phyloP scores from a whole-genome alignment of 2,329 filamentous ascomycete genomes.

The Xylaria sp. region DNA sequence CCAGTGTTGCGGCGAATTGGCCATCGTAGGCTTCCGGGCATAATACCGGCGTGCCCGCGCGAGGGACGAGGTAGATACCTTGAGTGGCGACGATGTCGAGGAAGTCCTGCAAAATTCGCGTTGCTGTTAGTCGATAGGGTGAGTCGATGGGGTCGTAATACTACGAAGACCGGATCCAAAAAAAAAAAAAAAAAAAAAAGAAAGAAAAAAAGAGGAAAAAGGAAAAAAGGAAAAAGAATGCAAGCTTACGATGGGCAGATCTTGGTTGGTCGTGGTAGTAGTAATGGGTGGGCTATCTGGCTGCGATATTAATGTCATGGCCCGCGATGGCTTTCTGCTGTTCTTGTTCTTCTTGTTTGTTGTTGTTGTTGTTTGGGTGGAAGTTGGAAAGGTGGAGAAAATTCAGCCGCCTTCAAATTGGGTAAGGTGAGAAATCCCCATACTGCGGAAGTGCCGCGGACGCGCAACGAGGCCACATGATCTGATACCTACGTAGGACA shows the following conservation, averaged over 20 bases:
- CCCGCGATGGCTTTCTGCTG: background rate
- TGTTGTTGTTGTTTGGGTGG: background rate
- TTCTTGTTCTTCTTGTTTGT: too few relatives aligned
- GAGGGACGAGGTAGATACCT: background rate
- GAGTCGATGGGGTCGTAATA: background rate
- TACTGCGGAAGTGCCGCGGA: too few relatives aligned
- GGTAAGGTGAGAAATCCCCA: too few relatives aligned
- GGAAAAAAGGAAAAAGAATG: background rate
- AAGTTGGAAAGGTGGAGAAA: background rate
- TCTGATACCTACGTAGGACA: background rate
- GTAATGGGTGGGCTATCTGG: background rate
- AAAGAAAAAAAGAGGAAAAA: too few relatives aligned
- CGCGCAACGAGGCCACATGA: background rate
- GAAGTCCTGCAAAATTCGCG: background rate
- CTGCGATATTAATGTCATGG: background rate
- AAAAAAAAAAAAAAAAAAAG: too few relatives aligned
- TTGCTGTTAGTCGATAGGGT: background rate
- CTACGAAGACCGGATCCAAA: background rate
- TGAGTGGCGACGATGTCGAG: background rate
- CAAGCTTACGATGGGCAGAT: background rate
- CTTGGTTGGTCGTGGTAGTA: background rate
- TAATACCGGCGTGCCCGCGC: background rate
- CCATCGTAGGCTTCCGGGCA: background rate
- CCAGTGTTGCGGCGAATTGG: background rate
- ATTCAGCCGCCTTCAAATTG: too few relatives aligned